Base-by-base conservation (phyloP, 2,329 filamentous ascomycete genomes). In the Verticillium nubilum region DNA sequence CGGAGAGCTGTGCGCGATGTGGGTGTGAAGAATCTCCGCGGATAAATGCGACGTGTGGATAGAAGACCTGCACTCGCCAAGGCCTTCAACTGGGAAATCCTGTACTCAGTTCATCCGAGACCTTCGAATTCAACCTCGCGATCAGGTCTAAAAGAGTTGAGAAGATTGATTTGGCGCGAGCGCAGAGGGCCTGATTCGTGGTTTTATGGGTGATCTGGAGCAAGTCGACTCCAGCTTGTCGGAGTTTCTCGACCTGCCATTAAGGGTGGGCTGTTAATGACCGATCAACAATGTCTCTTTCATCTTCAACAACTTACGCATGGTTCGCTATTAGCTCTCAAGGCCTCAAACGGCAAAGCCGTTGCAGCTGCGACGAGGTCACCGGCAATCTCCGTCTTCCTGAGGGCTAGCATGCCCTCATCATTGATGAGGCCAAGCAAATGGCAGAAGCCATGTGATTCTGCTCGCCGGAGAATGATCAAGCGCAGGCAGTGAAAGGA, bases 371-470 rank as follows among this genome's bases (percentile, higher is more conserved):
- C 67, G 15, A 78, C 42, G 71, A 78, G 76, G 52, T 77, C 74
- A 13, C 73, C 67, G 1, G 76, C 76, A 54, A 79, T 77, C 54
- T 79, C 76, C 0, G 75, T 78, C 60, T 75, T 76, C 35, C 69
- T 33, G 4, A 62, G 50, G 1, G 47, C 54, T 2, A 62, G 28
- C 61, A 60, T 62, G 23, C 33, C 52, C 13, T 47, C 26, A 15
- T 59, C 59, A 13, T 54, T 37, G 1, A 47, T 60, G 5, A 62
- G 7, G 1, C 60, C 60, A 0, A 62, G 15, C 4, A 62, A 5
- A 4, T 60, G 52, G 10, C 29, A 47, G 13, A 42, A 54, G 2
- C 58, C 58, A 2, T 54, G 58, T 12, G 37, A 26, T 5, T 33
- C 27, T 17, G 58, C 60, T 1, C 56, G 31, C 1, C 31, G 31